Percentiles rank a stretch among this genome's conserved stretches.
Conservation (phyloP, 441 rosid species). For the Adansonia gregorii region DNA sequence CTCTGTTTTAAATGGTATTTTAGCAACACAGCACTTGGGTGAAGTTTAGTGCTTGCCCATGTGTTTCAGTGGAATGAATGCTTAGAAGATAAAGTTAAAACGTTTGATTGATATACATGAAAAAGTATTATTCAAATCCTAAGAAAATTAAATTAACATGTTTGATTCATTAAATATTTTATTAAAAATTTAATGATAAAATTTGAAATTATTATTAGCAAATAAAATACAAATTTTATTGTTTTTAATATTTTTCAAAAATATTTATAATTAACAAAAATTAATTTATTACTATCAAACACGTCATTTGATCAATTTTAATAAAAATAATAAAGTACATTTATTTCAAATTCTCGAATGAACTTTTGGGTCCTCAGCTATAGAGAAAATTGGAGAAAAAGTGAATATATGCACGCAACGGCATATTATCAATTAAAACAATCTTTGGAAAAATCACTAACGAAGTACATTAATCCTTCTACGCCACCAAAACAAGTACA, state of each 20-base stretch:
- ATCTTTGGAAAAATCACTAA: slow-evolving; percentile 35
- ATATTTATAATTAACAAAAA: not conserved
- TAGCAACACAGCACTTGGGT: not conserved
- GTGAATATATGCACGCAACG: slow-evolving; percentile 25
- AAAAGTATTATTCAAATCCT: too few species aligned
- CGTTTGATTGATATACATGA: too few species aligned
- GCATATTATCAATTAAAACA: slow-evolving; percentile 22
- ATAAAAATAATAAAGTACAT: slow-evolving; percentile 65
- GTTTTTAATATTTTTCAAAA: too few species aligned
- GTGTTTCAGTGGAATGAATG: not conserved
- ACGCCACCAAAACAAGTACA: slow-evolving; percentile 72
- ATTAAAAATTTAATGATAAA: too few species aligned
- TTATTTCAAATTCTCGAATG: slow-evolving; percentile 84
- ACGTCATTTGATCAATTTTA: too few species aligned
- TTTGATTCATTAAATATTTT: too few species aligned
- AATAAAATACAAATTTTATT: too few species aligned
- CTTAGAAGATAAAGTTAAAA: too few species aligned
- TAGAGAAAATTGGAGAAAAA: slow-evolving; percentile 24
- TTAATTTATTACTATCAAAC: slow-evolving; percentile 45
- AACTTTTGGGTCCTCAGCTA: slow-evolving; percentile 97
- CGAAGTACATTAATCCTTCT: slow-evolving; percentile 87
- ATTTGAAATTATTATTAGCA: too few species aligned
- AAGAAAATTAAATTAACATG: too few species aligned
- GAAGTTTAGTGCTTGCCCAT: not conserved
- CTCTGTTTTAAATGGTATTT: not conserved